Base-by-base conservation (phyloP, 176 grass and related monocot species). In the Typha latifolia region DNA sequence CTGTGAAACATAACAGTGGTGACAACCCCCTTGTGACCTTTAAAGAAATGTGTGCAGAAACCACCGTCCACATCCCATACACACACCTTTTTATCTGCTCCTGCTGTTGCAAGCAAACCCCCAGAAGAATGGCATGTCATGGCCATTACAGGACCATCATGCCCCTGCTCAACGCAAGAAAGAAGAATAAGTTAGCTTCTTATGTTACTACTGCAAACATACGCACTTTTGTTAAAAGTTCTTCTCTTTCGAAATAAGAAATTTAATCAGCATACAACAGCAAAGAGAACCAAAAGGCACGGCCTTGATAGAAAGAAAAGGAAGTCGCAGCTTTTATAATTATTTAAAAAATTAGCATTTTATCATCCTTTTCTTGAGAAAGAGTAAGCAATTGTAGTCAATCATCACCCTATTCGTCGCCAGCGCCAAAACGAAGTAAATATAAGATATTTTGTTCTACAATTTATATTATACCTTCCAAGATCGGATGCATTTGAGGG, bases 11-110 rank as follows among this genome's bases (percentile, higher is more conserved):
- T 82, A 77, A 96, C 62, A 15, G 71, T 78, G 0, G 85, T 96
- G 64, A 96, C 82, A 82, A 96, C 72, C 4, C 82, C 92, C 67
- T 81, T 78, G 48, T 96, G 88, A 19, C 92, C 92, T 84, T 79
- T 91, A 70, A 96, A 88, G 72, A 91, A 96, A 86, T 91, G 88
- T 8, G 88, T 96, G 80, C 92, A 96, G 72, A 96, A 96, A n/a
- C 92, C 92, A 67, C 92, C 92, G 78, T 91, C 88, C 12, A 96
- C 85, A 81, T 96, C 92, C 88, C 92, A 96, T 31, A 91, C 69
- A 59, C 80, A 91, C 4, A 89, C 92, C 78, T 84, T 91, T 80
- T 86, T 96, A 72, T 91, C 88, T 66, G 88, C 88, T 74, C 88
- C 92, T 47, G 85, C 92, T 69, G 88, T 96, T 77, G 85, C 92